Percentiles rank a stretch among this genome's conserved stretches.
Conservation (phyloP, 495 filamentous ascomycete genomes). For the Lepidopterella palustris region DNA sequence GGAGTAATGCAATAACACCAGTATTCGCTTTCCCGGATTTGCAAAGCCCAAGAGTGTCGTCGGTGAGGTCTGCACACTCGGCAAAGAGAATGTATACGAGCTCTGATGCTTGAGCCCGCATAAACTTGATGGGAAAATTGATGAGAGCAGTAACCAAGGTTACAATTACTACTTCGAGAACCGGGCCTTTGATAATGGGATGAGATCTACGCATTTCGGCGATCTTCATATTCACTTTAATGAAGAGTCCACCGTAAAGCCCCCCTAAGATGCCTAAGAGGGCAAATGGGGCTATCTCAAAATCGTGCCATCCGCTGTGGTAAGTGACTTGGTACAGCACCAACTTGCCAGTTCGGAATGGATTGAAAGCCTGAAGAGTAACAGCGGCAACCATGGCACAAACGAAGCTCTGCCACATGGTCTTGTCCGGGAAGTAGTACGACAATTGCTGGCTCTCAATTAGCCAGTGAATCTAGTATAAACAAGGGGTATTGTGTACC, state of each 20-base stretch:
- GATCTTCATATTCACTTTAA: slow-evolving; percentile 85
- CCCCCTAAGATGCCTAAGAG: slow-evolving; percentile 85
- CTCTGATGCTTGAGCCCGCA: slow-evolving; percentile 80
- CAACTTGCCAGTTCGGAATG: slow-evolving; percentile 92
- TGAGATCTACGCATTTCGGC: slow-evolving; percentile 69
- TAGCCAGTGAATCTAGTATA: slow-evolving; percentile 5
- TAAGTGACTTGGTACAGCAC: slow-evolving; percentile 97
- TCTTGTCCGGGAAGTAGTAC: slow-evolving; percentile 98
- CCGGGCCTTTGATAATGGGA: slow-evolving; percentile 55
- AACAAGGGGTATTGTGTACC: slow-evolving; percentile 37
- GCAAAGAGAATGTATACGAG: slow-evolving; percentile 88
- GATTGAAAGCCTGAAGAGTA: slow-evolving; percentile 84
- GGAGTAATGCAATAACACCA: slow-evolving; percentile 68
- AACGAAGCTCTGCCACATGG: slow-evolving; percentile 99
- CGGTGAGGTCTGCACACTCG: slow-evolving; percentile 70
- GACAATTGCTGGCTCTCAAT: slow-evolving; percentile 60
- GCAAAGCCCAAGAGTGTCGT: slow-evolving; percentile 85
- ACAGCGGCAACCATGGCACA: slow-evolving; percentile 97
- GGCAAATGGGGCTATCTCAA: slow-evolving; percentile 85
- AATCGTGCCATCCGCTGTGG: slow-evolving; percentile 85
- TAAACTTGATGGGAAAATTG: slow-evolving; percentile 92
- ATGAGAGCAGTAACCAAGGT: slow-evolving; percentile 76
- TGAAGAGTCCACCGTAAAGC: slow-evolving; percentile 89
- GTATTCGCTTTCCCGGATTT: slow-evolving; percentile 64
- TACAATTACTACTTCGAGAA: slow-evolving; percentile 68